Conservation (phyloP, 495 filamentous ascomycete species). For the Daldinia grandis region DNA sequence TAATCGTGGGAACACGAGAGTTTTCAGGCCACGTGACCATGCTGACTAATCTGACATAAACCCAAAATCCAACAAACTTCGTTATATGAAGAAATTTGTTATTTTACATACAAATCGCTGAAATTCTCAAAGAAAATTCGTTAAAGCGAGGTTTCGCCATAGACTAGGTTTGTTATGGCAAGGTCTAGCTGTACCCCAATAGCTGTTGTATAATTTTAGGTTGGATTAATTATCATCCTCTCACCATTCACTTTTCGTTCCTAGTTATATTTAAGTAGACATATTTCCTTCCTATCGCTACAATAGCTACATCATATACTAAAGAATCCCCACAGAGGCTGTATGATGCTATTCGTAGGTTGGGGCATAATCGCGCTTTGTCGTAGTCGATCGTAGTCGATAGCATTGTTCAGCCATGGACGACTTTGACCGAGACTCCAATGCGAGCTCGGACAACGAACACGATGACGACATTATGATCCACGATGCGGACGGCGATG, state of each 20-base stretch:
- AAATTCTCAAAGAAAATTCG: too few relatives aligned
- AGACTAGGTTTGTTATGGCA: too few relatives aligned
- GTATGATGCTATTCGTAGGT: background rate
- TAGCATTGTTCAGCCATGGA: slow-evolving; percentile 32
- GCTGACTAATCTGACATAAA: too few relatives aligned
- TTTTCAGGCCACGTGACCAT: too few relatives aligned
- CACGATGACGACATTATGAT: slow-evolving; percentile 67
- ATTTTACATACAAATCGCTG: too few relatives aligned
- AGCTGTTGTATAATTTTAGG: too few relatives aligned
- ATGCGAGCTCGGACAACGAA: slow-evolving; percentile 75
- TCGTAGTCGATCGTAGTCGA: background rate
- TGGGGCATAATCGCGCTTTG: background rate
- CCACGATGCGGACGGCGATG: slow-evolving; percentile 67
- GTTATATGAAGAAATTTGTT: too few relatives aligned
- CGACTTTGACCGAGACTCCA: slow-evolving; percentile 59
- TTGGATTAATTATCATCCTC: background rate
- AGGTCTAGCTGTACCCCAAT: too few relatives aligned
- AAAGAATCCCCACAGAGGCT: background rate
- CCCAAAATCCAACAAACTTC: too few relatives aligned
- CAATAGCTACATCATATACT: background rate
- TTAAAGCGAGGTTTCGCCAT: too few relatives aligned
- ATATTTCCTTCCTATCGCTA: background rate
- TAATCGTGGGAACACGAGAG: too few relatives aligned
- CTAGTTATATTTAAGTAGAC: background rate
- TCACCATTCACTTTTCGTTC: background rate